Conservation (phyloP, 179 eudicot species). For the Silene noctiflora region DNA sequence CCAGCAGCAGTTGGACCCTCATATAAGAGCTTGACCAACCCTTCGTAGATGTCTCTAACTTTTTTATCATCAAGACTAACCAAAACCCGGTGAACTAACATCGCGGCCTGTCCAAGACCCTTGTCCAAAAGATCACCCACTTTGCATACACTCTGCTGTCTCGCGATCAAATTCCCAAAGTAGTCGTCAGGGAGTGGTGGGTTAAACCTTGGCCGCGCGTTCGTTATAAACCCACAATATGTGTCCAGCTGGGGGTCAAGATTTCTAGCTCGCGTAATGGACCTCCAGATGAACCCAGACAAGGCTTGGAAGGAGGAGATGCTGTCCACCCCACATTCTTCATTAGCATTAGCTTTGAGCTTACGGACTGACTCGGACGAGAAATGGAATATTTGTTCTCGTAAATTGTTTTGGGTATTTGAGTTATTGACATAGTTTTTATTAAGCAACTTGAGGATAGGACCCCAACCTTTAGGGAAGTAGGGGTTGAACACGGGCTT, state of each 20-base stretch:
- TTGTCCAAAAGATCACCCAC: too few species aligned
- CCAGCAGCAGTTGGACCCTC: not conserved
- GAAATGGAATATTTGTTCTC: slow-evolving; percentile 25
- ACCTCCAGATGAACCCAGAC: slow-evolving; percentile 12
- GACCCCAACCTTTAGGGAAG: not conserved
- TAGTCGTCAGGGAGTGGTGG: not conserved
- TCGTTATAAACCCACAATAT: not conserved
- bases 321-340: not conserved
- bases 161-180: slow-evolving; percentile 1
- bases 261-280: slow-evolving; percentile 21
- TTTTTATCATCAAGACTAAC: not conserved
- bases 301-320: slow-evolving; percentile 34
- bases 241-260: not conserved
- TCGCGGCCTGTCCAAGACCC: slow-evolving; percentile 10
- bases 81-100: not conserved
- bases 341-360: slow-evolving; percentile 30
- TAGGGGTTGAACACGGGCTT: slow-evolving; percentile 1
- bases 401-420: not conserved
- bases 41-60: not conserved
- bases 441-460: slow-evolving; percentile 16
- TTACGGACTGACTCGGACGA: not conserved
- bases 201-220: not conserved
- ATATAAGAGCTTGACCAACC: not conserved
- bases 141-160: not conserved
- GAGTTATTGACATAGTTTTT: slow-evolving; percentile 5